Evolutionary conservation across 2,329 filamentous ascomycete genomes (phyloP).

Genomic region (Trichoderma afroharzianum): DNA sequence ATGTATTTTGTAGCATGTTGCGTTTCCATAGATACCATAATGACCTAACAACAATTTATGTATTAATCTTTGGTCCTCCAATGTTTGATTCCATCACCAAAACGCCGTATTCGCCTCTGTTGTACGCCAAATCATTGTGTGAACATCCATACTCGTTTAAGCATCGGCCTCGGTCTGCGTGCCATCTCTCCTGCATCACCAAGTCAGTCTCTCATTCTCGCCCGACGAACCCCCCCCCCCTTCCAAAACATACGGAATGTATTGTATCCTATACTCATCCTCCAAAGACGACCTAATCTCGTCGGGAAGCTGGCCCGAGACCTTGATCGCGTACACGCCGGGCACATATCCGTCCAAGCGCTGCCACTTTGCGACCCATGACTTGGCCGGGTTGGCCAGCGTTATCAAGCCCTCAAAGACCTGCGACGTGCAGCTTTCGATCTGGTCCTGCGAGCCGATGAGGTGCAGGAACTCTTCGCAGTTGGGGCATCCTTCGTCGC

Average conservation of each 20-base stretch:
- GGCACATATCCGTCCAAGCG: constrained; percentile 81
- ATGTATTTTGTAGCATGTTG: not conserved
- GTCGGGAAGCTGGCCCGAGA: constrained; percentile 73
- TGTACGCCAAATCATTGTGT: constrained; percentile 17
- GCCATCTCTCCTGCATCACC: constrained; percentile 48
- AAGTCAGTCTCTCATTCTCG: constrained; percentile 26
- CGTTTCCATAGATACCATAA: constrained; percentile 19
- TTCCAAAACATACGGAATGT: constrained; percentile 58
- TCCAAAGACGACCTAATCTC: constrained; percentile 59
- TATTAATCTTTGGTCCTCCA: not conserved
- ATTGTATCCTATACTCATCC: constrained; percentile 60
- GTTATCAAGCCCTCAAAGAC: constrained; percentile 93
- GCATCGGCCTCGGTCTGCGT: constrained; percentile 50
- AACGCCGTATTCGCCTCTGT: constrained; percentile 35
- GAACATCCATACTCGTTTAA: constrained; percentile 19
- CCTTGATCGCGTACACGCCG: constrained; percentile 92
- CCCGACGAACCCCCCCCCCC: too few relatives aligned
- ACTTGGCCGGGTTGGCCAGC: constrained; percentile 73
- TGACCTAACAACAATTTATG: not conserved
- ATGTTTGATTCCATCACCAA: constrained; percentile 13
- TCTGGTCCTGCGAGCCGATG: constrained; percentile 70
- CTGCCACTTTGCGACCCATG: constrained; percentile 98
- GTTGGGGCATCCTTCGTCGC: constrained; percentile 86
- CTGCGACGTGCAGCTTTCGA: constrained; percentile 90
- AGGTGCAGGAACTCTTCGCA: constrained; percentile 91